Base-by-base conservation (phyloP, 2,329 filamentous ascomycete species). In the Colletotrichum phormii region DNA sequence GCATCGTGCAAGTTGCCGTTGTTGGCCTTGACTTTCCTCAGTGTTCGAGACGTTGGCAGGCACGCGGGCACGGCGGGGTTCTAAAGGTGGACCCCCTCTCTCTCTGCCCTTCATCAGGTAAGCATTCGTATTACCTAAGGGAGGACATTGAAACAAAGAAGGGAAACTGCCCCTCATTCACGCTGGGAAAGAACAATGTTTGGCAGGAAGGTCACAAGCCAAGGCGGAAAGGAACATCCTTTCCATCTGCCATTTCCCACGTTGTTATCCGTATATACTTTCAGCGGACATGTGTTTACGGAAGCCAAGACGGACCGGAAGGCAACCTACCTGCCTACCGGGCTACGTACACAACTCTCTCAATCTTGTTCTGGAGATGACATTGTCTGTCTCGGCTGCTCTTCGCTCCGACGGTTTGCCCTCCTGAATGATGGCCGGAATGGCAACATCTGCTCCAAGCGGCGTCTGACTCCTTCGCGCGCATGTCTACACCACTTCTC, bases 301-400 rank as follows among this genome's bases (percentile, higher is more conserved):
- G 64, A 59, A 63, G 64, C 69, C 59, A 68, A 64, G 59, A 59
- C 29, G 63, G 63, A 4, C 57, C 55, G 63, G 8, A 37, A 49
- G 67, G 49, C 31, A 55, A 54, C 33, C 15, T 62, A 61, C 58
- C 37, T 42, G 37, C 37, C 37, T 18, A 15, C 26, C 26, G 26
- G 26, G 26, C 26, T 29, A 29, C 26, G 1, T 29, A 29, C 26
- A 29, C 26, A 29, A 29, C 26, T 29, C 26, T 29, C 46, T 51
- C 26, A 35, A 35, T 35, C 31, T n/a, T 49, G 13, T n/a, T 26
- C 22, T n/a, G 35, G 13, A 31, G 22, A 51, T 18, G 24, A 33
- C 51, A 15, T 18, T 46, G 35, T 57, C 35, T 64, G 59, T 64
- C 51, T 64, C 66, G 51, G 63, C 53, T 49, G 6, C 53, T 15